phyloP scores from a whole-genome alignment of 2,329 filamentous ascomycete genomes.

The Aspergillus uvarum region DNA sequence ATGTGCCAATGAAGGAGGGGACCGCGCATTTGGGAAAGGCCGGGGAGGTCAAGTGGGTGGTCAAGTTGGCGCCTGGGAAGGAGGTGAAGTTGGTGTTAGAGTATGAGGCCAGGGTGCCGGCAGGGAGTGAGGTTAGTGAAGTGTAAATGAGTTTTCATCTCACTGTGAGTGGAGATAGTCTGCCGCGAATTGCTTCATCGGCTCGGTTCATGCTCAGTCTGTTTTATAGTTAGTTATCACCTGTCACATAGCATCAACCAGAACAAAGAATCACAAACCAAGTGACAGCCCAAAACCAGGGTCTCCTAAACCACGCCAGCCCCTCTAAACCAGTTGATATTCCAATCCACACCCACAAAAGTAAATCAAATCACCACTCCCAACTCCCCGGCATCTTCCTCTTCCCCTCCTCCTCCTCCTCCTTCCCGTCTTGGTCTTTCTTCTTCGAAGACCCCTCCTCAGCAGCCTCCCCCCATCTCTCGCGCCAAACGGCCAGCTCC shows the following conservation, averaged over 20 bases:
- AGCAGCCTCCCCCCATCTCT: conserved; percentile 31
- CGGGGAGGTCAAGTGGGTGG: conserved; percentile 60
- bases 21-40: conserved; percentile 55
- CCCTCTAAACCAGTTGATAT: too few species aligned
- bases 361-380: conserved; percentile 16
- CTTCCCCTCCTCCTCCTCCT: conserved; percentile 6
- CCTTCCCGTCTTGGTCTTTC: neutral
- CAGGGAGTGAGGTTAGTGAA: conserved; percentile 19
- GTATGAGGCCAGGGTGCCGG: conserved; percentile 61
- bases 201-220: neutral
- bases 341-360: too few species aligned
- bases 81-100: conserved; percentile 59
- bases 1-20: conserved; percentile 43
- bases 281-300: neutral
- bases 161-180: neutral
- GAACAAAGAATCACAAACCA: neutral
- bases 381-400: conserved; percentile 23
- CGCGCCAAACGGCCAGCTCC: conserved; percentile 35
- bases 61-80: conserved; percentile 58
- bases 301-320: too few species aligned
- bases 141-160: neutral
- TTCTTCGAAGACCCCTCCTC: conserved; percentile 10
- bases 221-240: neutral
- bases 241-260: neutral
- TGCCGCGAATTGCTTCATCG: neutral